These are phyloP conservation scores for Cicer yamashitae DNA, from an alignment of 306 rosid species.

Conservation along the genomic window DNA sequence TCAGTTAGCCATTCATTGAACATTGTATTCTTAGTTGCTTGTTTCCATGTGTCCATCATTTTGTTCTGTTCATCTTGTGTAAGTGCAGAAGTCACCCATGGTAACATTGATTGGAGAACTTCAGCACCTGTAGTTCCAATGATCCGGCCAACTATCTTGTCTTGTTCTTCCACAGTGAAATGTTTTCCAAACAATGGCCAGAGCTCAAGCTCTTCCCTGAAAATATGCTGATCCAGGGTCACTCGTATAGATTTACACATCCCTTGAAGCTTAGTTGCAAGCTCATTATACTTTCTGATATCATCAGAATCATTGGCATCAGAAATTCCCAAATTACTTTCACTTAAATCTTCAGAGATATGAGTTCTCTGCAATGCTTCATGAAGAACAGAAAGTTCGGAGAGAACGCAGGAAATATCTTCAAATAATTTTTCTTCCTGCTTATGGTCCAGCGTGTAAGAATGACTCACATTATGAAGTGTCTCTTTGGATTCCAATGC, in stretches of 20 bases:
- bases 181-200: constrained; percentile 97
- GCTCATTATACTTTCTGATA: constrained; percentile 75
- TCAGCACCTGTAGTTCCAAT: constrained; percentile 99
- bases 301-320: constrained; percentile 50
- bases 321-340: constrained; percentile 50
- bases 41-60: constrained; percentile 99
- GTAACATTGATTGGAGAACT: constrained; percentile 98
- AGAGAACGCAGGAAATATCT: constrained; percentile 83
- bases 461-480: constrained; percentile 96
- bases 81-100: constrained; percentile 99
- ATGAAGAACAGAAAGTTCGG: constrained; percentile 85
- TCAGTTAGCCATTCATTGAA: constrained; percentile 98
- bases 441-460: constrained; percentile 92
- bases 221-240: constrained; percentile 95
- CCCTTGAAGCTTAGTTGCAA: constrained; percentile 98
- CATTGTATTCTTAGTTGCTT: constrained; percentile 98
- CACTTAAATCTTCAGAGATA: constrained; percentile 52
- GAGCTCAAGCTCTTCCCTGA: constrained; percentile 94
- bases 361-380: constrained; percentile 61
- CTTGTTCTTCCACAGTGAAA: constrained; percentile 98
- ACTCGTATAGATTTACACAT: constrained; percentile 97
- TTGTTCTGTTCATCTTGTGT: constrained; percentile 96
- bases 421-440: constrained; percentile 93
- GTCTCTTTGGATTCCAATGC: constrained; percentile 98
- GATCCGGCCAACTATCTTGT: constrained; percentile 91